phyloP scores from a whole-genome alignment of 2,329 filamentous ascomycete species.

The Ophiostoma montium region DNA sequence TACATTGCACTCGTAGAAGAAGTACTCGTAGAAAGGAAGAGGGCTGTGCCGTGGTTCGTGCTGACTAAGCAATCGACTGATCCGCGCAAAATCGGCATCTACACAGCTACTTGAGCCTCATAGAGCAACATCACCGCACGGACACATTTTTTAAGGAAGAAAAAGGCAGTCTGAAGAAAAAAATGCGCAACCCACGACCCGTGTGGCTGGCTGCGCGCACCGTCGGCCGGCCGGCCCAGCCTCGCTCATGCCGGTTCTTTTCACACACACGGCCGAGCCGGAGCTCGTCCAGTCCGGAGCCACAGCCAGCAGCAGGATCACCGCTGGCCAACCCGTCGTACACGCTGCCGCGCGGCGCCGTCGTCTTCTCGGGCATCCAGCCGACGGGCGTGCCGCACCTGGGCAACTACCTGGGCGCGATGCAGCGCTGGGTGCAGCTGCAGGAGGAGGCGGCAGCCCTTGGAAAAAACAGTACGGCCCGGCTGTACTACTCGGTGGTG shows the following conservation, averaged over 20 bases:
- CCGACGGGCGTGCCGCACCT: slow-evolving; percentile 89
- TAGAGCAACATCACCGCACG: too few species aligned
- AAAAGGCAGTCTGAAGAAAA: too few species aligned
- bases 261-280: not conserved
- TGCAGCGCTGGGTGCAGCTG: slow-evolving; percentile 72
- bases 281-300: too few species aligned
- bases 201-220: not conserved
- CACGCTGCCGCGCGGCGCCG: slow-evolving; percentile 14
- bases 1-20: too few species aligned
- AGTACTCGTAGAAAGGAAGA: too few species aligned
- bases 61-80: too few species aligned
- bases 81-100: too few species aligned
- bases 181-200: not conserved
- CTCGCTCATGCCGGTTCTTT: not conserved
- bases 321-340: not conserved
- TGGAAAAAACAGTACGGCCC: slow-evolving; percentile 22
- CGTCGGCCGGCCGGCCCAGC: not conserved
- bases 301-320: not conserved
- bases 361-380: slow-evolving; percentile 93
- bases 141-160: too few species aligned
- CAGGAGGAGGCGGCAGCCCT: slow-evolving; percentile 44
- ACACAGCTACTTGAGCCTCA: too few species aligned
- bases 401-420: slow-evolving; percentile 86
- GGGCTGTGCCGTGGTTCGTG: too few species aligned
- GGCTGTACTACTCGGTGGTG: slow-evolving; percentile 72